Evolutionary conservation across 2,329 filamentous ascomycete genomes (phyloP).

Genomic region (Alternaria brassicicola): DNA sequence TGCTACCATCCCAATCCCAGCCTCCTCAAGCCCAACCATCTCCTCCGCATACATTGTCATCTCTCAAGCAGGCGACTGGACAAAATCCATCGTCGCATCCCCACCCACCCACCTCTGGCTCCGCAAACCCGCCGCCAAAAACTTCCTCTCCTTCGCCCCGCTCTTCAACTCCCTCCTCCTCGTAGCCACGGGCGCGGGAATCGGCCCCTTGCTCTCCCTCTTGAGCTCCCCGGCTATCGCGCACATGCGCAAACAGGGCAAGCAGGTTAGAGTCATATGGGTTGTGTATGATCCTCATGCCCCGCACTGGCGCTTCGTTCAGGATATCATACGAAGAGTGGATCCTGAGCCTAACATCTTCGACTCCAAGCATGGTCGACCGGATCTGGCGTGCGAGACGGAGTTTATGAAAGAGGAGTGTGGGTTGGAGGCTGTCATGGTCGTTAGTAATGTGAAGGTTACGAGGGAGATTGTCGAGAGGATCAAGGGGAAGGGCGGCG

Average conservation of each 20-base stretch:
- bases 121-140: constrained; percentile 21
- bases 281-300: constrained; percentile 17
- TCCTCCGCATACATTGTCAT: constrained; percentile 32
- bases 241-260: constrained; percentile 9
- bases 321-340: constrained; percentile 16
- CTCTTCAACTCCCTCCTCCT: constrained; percentile 29
- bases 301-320: constrained; percentile 23
- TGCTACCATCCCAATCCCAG: constrained; percentile 39
- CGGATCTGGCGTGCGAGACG: constrained; percentile 24
- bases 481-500: constrained; percentile 15
- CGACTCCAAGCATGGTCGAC: constrained; percentile 13
- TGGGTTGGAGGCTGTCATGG: constrained; percentile 24
- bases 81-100: constrained; percentile 16
- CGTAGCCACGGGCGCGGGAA: constrained; percentile 32
- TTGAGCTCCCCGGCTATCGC: constrained; percentile 16
- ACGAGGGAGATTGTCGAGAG: constrained; percentile 22
- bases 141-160: constrained; percentile 28
- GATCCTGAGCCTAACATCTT: constrained; percentile 22
- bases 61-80: constrained; percentile 47
- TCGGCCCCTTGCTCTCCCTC: constrained; percentile 29
- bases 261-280: constrained; percentile 25
- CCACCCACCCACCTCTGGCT: constrained; percentile 25
- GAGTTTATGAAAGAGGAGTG: neutral
- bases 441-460: constrained; percentile 28
- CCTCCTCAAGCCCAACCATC: neutral